Conservation (phyloP, 2,329 filamentous ascomycete genomes). For the Colletotrichum gloeosporioides region DNA sequence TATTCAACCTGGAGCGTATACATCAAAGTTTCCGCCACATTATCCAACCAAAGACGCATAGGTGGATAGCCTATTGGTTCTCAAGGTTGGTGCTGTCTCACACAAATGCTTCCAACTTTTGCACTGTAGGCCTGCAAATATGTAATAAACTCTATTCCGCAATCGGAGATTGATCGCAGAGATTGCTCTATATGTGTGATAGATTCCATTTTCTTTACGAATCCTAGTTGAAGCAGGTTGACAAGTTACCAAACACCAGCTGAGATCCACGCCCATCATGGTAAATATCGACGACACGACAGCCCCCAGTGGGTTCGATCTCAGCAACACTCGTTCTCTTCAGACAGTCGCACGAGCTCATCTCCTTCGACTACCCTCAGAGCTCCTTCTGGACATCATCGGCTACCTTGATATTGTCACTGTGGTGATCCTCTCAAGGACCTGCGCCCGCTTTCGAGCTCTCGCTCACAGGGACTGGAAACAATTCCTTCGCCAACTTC, state of each 20-base stretch:
- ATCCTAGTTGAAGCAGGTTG: neutral
- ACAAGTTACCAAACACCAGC: neutral
- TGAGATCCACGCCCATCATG: neutral
- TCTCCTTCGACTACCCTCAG: neutral
- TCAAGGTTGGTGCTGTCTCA: neutral
- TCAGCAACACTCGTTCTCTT: neutral
- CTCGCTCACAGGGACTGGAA: neutral
- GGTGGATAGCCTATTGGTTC: neutral
- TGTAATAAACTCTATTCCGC: neutral
- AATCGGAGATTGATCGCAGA: neutral
- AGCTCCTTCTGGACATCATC: neutral
- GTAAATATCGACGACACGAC: neutral
- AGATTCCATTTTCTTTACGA: neutral
- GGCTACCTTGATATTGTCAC: neutral
- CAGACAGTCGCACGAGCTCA: neutral
- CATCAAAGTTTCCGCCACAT: neutral
- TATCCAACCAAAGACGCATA: neutral
- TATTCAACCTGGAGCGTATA: neutral
- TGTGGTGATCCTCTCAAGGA: neutral
- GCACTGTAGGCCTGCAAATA: neutral
- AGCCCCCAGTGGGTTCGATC: neutral
- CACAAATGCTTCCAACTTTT: neutral
- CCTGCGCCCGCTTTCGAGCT: neutral
- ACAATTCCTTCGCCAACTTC: neutral
- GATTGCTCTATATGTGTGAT: accelerated